Evolutionary conservation across 495 filamentous ascomycete species (phyloP).

Genomic region (Penicillium antarcticum): DNA sequence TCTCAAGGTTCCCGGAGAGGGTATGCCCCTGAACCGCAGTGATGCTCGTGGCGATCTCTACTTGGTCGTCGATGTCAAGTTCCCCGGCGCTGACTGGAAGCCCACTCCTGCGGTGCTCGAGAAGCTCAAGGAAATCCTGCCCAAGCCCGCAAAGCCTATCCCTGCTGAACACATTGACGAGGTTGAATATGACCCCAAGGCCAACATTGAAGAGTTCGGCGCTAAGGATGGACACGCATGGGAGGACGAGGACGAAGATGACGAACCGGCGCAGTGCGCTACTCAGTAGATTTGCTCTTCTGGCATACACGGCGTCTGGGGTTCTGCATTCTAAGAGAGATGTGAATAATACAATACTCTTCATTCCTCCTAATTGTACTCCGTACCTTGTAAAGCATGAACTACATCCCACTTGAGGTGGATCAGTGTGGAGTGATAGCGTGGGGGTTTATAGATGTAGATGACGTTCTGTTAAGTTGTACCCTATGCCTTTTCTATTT

Average conservation of each 20-base stretch:
- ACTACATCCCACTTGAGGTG: not conserved
- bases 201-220: constrained; percentile 74
- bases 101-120: constrained; percentile 62
- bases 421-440: not conserved
- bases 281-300: constrained; percentile 62
- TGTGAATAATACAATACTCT: constrained; percentile 1
- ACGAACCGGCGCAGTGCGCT: constrained; percentile 69
- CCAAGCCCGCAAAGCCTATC: constrained; percentile 57
- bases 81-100: constrained; percentile 83
- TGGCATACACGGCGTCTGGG: constrained; percentile 29
- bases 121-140: constrained; percentile 70
- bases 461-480: too few species aligned
- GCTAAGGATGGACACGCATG: constrained; percentile 70
- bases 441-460: not conserved
- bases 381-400: too few species aligned
- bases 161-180: constrained; percentile 75
- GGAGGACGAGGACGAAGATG: constrained; percentile 75
- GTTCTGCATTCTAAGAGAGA: constrained; percentile 14
- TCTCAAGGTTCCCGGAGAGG: constrained; percentile 80
- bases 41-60: constrained; percentile 86
- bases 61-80: constrained; percentile 79
- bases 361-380: not conserved
- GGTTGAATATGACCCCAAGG: constrained; percentile 78
- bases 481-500: too few species aligned
- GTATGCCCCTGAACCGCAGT: constrained; percentile 87